These are phyloP conservation scores for Curvularia sp. DNA, from an alignment of 2,329 filamentous ascomycete species.

Conservation along the genomic window DNA sequence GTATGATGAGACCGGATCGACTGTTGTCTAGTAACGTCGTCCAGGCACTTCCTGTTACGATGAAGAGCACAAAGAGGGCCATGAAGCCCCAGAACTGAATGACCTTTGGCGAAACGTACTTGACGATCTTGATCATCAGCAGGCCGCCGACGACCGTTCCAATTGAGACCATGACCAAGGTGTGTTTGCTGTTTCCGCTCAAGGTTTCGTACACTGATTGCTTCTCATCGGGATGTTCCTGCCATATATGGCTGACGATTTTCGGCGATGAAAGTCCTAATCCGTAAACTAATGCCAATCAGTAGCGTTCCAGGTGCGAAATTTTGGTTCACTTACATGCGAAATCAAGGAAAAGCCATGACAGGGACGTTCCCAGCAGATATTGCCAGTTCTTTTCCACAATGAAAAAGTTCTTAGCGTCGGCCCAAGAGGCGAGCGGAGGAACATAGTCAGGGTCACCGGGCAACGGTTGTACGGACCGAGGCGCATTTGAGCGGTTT, in stretches of 20 bases:
- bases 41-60: constrained; percentile 44
- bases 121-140: constrained; percentile 45
- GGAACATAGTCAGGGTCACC: constrained; percentile 57
- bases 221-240: constrained; percentile 16
- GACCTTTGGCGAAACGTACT: constrained; percentile 43
- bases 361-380: constrained; percentile 46
- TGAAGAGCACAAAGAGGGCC: constrained; percentile 41
- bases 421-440: constrained; percentile 41
- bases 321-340: constrained; percentile 30
- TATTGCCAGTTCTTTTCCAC: constrained; percentile 48
- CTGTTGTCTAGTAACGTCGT: constrained; percentile 34
- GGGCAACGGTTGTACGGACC: constrained; percentile 24
- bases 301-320: neutral
- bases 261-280: constrained; percentile 47
- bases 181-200: constrained; percentile 41
- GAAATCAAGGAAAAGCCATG: constrained; percentile 48
- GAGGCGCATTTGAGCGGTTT: constrained; percentile 7
- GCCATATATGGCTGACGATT: constrained; percentile 47
- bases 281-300: constrained; percentile 35
- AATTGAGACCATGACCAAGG: constrained; percentile 46
- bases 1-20: constrained; percentile 37
- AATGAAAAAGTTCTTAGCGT: constrained; percentile 46
- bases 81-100: constrained; percentile 47
- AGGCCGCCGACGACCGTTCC: constrained; percentile 42
- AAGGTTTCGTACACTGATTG: constrained; percentile 34